Base-by-base conservation (phyloP, 768 basidiomycete species). In the Auriculariales sp. region DNA sequence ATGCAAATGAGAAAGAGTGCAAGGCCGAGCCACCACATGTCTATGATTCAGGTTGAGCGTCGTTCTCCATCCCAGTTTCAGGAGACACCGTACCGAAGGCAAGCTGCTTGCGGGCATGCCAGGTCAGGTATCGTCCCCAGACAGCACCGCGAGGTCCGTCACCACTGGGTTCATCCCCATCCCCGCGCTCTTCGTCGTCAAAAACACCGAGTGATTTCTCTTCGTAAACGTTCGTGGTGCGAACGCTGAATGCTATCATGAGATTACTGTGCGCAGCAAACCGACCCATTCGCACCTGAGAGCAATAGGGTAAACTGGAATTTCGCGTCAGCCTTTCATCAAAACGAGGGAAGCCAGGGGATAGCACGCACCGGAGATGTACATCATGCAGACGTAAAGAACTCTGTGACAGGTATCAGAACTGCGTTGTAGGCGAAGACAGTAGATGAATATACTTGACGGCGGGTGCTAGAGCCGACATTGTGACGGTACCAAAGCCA, bases 21-120 rank as follows among this genome's bases (percentile, higher is more conserved):
- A 11, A 89, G 62, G 0, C 70, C 84, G 19, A 98, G 64, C 91
- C 91, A 95, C 94, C 93, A 95, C 77, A 97, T 90, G 64, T 95
- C 93, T 91, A 28, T 49, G 32, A 49, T 2, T 15, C 31, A 29
- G 25, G 11, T 22, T n/a, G 4, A 22, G 24, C 53, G 24, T 2
- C 15, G 15, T 5, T n/a, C 1, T 17, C 30, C 33, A 31, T 2
- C 22, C 3, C 10, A 7, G 29, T n/a, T 48, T 15, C 2, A 17
- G 3, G n/a, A 28, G 11, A 19, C 5, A n/a, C 47, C 47, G 47
- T 58, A 86, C 88, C 90, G 54, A 95, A 97, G 2, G 93, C 86
- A 51, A 99, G 77, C 61, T 99, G 94, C 56, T 73, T 76, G 44
- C 87, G 75, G 10, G 83, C 83, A 61, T 94, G 91, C 75, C 81